Conservation (phyloP, 768 basidiomycete species). For the Lentinula guzmanii region DNA sequence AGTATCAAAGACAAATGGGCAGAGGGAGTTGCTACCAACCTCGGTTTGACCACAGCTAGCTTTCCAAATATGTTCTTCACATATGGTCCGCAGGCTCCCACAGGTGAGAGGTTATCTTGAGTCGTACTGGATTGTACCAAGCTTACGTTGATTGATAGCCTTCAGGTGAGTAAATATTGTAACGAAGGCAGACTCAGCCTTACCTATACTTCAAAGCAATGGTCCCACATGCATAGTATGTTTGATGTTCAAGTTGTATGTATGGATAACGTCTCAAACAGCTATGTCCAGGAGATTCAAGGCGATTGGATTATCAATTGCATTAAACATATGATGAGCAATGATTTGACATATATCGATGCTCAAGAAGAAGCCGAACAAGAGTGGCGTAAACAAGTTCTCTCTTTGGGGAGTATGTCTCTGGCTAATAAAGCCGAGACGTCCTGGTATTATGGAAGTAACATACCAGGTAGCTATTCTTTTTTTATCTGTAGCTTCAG, state of each 20-base stretch:
- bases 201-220: neutral
- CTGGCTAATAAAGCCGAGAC: neutral
- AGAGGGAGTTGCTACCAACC: constrained; percentile 9
- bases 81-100: constrained; percentile 12
- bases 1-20: constrained; percentile 13
- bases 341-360: neutral
- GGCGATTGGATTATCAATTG: constrained; percentile 19
- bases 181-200: neutral
- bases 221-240: neutral
- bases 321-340: constrained; percentile 10
- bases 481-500: neutral
- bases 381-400: neutral
- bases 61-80: constrained; percentile 15
- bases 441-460: constrained; percentile 12
- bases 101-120: neutral
- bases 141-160: neutral
- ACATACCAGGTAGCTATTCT: constrained; percentile 6
- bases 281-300: constrained; percentile 16
- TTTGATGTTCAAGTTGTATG: neutral
- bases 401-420: neutral
- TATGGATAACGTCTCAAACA: neutral
- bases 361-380: neutral
- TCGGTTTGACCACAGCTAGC: constrained; percentile 9
- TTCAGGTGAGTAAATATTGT: neutral
- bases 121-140: constrained; percentile 2